Evolutionary conservation across 2,329 filamentous ascomycete genomes (phyloP).

Genomic region (Colletotrichum sansevieriae): DNA sequence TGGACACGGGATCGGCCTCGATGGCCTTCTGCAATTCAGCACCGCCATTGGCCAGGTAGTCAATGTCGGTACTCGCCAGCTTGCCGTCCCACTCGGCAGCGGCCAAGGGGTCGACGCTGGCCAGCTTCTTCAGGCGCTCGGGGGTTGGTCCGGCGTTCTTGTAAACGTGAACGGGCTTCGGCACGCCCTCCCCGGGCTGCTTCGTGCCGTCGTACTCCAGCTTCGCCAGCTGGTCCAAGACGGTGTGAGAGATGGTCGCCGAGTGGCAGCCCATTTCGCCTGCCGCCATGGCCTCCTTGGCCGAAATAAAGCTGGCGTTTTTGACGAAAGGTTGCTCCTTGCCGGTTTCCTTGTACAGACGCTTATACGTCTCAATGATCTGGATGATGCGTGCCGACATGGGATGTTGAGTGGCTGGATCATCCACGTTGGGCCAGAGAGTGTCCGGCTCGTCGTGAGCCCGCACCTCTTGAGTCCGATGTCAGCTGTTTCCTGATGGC

Average conservation of each 20-base stretch:
- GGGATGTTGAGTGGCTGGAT: slow-evolving; percentile 61
- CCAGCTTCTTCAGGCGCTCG: slow-evolving; percentile 52
- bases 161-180: slow-evolving; percentile 58
- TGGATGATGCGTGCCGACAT: slow-evolving; percentile 62
- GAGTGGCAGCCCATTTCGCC: slow-evolving; percentile 61
- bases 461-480: slow-evolving; percentile 51
- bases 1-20: slow-evolving; percentile 53
- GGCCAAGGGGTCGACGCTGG: slow-evolving; percentile 55
- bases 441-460: slow-evolving; percentile 56
- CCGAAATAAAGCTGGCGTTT: slow-evolving; percentile 59
- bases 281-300: slow-evolving; percentile 59
- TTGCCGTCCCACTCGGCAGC: slow-evolving; percentile 54
- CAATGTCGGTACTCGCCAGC: slow-evolving; percentile 54
- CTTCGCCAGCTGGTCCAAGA: slow-evolving; percentile 54
- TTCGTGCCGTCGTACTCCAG: slow-evolving; percentile 53
- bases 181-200: slow-evolving; percentile 54
- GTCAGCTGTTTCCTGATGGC: slow-evolving; percentile 13
- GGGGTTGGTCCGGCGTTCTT: slow-evolving; percentile 50
- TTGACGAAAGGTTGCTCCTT: slow-evolving; percentile 62
- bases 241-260: slow-evolving; percentile 57
- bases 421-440: slow-evolving; percentile 61
- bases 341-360: slow-evolving; percentile 60
- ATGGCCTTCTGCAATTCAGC: slow-evolving; percentile 58
- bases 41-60: slow-evolving; percentile 62
- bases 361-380: slow-evolving; percentile 61